Evolutionary conservation across 129 eudicot genomes (phyloP).

Genomic region (Helianthus annuus): DNA sequence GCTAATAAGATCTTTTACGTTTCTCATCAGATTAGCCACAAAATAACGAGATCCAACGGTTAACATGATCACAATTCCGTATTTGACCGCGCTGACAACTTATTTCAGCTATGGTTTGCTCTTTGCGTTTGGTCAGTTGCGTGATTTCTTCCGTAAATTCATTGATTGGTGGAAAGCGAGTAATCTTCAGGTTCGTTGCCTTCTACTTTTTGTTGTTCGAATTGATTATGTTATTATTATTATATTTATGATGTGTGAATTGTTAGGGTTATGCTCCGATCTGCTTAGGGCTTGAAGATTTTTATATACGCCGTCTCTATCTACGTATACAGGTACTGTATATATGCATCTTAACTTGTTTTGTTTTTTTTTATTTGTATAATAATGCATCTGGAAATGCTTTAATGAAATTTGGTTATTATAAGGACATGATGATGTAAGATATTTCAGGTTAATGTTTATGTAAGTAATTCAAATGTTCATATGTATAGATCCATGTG

Average conservation of each 20-base stretch:
- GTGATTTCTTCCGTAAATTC: conserved; percentile 64
- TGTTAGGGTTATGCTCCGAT: conserved; percentile 79
- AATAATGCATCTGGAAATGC: background rate
- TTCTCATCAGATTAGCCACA: background rate
- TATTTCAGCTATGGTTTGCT: conserved; percentile 74
- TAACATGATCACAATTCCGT: conserved; percentile 15
- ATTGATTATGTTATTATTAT: background rate
- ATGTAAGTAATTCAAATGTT: background rate
- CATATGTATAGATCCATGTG: conserved; percentile 4
- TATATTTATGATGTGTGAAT: background rate
- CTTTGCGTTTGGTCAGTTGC: conserved; percentile 72
- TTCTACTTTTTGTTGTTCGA: background rate
- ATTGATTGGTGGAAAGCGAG: conserved; percentile 60
- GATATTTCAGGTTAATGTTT: background rate
- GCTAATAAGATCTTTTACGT: background rate
- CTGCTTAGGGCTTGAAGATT: conserved; percentile 82
- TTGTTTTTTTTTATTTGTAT: background rate
- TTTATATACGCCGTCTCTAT: conserved; percentile 69
- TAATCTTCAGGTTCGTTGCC: conserved; percentile 49
- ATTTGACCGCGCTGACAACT: conserved; percentile 41
- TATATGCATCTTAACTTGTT: background rate
- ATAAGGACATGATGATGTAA: background rate
- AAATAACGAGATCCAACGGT: conserved; percentile 1
- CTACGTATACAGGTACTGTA: conserved; percentile 66
- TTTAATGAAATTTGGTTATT: background rate